Base-by-base conservation (phyloP, 345 rosid species). In the Rhizophora mangle region DNA sequence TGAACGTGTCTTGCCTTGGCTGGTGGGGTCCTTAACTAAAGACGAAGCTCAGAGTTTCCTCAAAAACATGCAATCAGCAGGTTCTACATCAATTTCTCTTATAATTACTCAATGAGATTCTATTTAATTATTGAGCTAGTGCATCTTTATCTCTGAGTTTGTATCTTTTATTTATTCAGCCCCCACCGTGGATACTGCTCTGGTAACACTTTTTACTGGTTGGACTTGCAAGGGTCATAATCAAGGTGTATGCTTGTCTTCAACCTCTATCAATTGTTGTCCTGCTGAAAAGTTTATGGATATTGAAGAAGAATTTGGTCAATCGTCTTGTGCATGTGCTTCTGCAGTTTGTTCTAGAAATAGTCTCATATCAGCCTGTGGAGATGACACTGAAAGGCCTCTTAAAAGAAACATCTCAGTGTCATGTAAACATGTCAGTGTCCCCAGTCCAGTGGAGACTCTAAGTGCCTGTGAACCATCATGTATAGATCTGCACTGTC, bases 1-100 rank as follows among this genome's bases (percentile, higher is more conserved):
- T 67, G 89, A 85, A 70, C 54, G 84, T 60, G 89, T 85, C 71
- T 80, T 85, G 63, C 89, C 89, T 54, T 85, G 89, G 89, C 70
- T 85, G 69, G 87, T 82, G 16, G 82, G 79, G 68, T 78, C 82
- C 18, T 74, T 83, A 49, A 82, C 76, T 66, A 83, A 83, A 65
- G 85, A 79, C 30, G 82, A 81, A 74, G 87, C 83, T 55, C 76
- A 67, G 65, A 71, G 73, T 64, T 85, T 83, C 77, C 85, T 83
- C 62, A 85, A 78, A 68, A 85, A 85, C 68, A 83, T 83, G 81
- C 64, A 66, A 71, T 67, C 80, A 80, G 87, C 89, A 85, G 89
- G 89, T 83, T 61, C 8, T 11, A 29, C 34, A 49, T 62, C 68
- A 43, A 54, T 34, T 63, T 65, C 49, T 31, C 47, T 39, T 71